Base-by-base conservation (phyloP, 768 basidiomycete species). In the Russula sp. region DNA sequence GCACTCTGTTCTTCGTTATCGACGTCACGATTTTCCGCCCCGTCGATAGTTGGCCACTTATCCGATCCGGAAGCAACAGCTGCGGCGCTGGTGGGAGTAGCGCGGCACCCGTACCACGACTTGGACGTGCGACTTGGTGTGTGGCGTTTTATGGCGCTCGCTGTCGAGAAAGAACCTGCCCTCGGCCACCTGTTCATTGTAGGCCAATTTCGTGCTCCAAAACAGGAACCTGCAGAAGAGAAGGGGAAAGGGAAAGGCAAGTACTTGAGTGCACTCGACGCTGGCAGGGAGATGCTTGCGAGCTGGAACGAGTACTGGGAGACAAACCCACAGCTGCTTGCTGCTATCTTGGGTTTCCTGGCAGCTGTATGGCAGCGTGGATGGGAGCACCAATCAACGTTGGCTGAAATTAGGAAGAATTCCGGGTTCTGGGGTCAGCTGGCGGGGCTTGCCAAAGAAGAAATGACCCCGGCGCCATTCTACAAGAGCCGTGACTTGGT, bases 91-190 rank as follows among this genome's bases (percentile, higher is more conserved):
- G 85, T 93, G 2, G 80, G 83, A 22, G 87, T 92, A 39, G 76
- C 88, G 7, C 82, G 85, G 58, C 86, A 92, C 69, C 89, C 90
- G 0, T 91, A 88, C 65, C 87, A 92, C 35, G 91, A 93, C 46
- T 76, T 85, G 20, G 69, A 79, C 8, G 78, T 91, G 36, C 84
- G 88, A 20, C 86, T 81, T 53, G 81, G 87, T 0, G 83, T 90
- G 6, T 98, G 95, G 94, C 82, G 81, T 64, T 87, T 96, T 65
- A 85, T 96, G 42, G 75, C 88, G 0, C 77, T 90, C 18, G 86
- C 90, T 1, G 83, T 95, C 14, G 86, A 90, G 67, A 87, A 86
- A 63, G 93, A 94, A 70, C 93, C 95, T 0, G 92, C 94, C 0
- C 77, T 96, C 5, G 85, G 88, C 2, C 79, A 84, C 57, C 76